phyloP scores from a whole-genome alignment of 2,329 filamentous ascomycete species.

The Fusarium sp. region DNA sequence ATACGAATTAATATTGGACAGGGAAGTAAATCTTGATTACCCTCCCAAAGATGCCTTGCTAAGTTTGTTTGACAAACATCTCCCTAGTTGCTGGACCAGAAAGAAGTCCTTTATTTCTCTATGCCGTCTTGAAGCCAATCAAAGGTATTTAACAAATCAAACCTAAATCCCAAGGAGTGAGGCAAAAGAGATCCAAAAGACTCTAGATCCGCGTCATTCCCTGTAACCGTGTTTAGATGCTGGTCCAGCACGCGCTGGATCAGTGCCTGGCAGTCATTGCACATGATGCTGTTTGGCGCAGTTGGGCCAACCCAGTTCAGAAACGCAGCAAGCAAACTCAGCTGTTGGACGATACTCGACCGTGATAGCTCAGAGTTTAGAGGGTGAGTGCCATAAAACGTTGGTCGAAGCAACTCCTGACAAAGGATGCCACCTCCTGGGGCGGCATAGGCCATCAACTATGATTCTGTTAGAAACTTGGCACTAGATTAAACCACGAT shows the following conservation, averaged over 20 bases:
- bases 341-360: conserved; percentile 61
- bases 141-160: conserved; percentile 61
- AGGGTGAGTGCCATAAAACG: conserved; percentile 47
- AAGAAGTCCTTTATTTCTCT: no score
- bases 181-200: conserved; percentile 47
- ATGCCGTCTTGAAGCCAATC: conserved; percentile 17
- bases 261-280: conserved; percentile 55
- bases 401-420: conserved; percentile 59
- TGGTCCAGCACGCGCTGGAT: conserved; percentile 63
- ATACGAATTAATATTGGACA: neutral
- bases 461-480: neutral
- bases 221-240: conserved; percentile 53
- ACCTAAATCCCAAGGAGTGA: conserved; percentile 51
- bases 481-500: neutral
- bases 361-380: conserved; percentile 51
- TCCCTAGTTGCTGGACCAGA: no score
- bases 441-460: conserved; percentile 63
- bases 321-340: conserved; percentile 62
- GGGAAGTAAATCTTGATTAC: neutral
- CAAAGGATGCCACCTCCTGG: conserved; percentile 62
- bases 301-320: conserved; percentile 61
- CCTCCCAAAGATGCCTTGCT: neutral
- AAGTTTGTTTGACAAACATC: no score
- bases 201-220: conserved; percentile 24
- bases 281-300: conserved; percentile 60